A percentile compares a stretch with the other conserved stretches of the same genome.
These are phyloP conservation scores for Fusarium sublunatum DNA, from an alignment of 2,329 filamentous ascomycete species.

Conservation along the genomic window DNA sequence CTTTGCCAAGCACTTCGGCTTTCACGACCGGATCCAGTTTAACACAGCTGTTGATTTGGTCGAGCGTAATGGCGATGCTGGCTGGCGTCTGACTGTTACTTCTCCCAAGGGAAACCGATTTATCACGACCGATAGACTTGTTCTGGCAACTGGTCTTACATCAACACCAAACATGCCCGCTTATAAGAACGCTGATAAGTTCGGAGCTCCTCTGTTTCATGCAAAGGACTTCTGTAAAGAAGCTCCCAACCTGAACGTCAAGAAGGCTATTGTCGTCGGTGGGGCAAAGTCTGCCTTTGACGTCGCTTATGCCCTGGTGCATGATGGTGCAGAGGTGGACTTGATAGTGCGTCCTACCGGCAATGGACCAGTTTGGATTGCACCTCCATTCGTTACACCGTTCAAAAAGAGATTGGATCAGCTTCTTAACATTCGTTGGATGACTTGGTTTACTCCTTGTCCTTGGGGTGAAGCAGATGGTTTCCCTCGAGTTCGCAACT, in stretches of 20 bases:
- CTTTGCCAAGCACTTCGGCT: conserved; percentile 58
- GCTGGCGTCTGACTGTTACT: conserved; percentile 37
- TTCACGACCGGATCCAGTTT: conserved; percentile 62
- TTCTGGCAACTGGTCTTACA: conserved; percentile 63
- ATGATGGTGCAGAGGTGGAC: conserved; percentile 59
- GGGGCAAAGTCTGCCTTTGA: conserved; percentile 70
- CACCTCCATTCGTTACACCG: conserved; percentile 68
- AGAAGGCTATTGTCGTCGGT: conserved; percentile 62
- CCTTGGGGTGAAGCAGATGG: conserved; percentile 70
- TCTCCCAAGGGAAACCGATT: neutral
- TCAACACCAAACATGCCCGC: conserved; percentile 57
- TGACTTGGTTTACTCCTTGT: conserved; percentile 75
- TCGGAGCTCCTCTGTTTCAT: conserved; percentile 57
- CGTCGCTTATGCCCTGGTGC: conserved; percentile 65
- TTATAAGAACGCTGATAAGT: conserved; percentile 52
- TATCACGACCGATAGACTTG: conserved; percentile 53
- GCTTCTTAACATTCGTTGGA: conserved; percentile 61
- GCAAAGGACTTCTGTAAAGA: conserved; percentile 55
- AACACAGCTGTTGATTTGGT: conserved; percentile 62
- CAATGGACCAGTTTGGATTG: conserved; percentile 66
- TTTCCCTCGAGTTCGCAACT: conserved; percentile 57
- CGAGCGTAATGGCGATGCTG: conserved; percentile 32
- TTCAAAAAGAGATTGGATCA: conserved; percentile 70
- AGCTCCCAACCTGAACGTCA: conserved; percentile 48
- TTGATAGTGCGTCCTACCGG: conserved; percentile 63